A percentile compares a stretch with the other conserved stretches of the same genome.
These are phyloP conservation scores for Cucurbita maxima DNA, from an alignment of 306 rosid genomes.

Conservation along the genomic window DNA sequence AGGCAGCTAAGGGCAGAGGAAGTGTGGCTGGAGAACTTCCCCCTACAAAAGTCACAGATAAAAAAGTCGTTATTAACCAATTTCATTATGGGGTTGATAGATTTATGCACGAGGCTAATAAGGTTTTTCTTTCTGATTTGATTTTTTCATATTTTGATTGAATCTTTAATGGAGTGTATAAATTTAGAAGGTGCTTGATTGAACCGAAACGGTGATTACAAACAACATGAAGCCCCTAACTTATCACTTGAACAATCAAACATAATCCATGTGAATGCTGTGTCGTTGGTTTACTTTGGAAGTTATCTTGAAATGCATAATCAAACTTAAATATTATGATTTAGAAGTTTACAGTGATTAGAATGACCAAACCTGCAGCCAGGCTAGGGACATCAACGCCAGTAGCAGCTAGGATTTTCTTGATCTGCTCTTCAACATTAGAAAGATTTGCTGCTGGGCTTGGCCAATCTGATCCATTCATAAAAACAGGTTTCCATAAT, in stretches of 20 bases:
- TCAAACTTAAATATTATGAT: not conserved
- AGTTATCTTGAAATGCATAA: not conserved
- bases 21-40: slow-evolving; percentile 86
- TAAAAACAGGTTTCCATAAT: slow-evolving; percentile 82
- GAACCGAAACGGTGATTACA: not conserved
- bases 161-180: not conserved
- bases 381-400: slow-evolving; percentile 95
- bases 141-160: not conserved
- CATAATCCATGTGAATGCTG: not conserved
- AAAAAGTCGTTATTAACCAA: not conserved
- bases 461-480: slow-evolving; percentile 99
- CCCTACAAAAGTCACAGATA: slow-evolving; percentile 18
- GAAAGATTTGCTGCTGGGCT: slow-evolving; percentile 86
- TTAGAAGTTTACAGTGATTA: slow-evolving; percentile 1
- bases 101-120: not conserved
- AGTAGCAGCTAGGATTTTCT: slow-evolving; percentile 81
- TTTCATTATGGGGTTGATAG: not conserved
- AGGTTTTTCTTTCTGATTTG: not conserved
- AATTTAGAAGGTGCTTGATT: not conserved
- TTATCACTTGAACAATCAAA: not conserved
- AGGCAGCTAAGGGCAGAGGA: slow-evolving; percentile 95
- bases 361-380: slow-evolving; percentile 48
- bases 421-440: slow-evolving; percentile 83
- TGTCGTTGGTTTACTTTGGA: not conserved
- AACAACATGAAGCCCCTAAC: not conserved